phyloP scores from a whole-genome alignment of 768 basidiomycete genomes.

The Suillus subalutaceus region DNA sequence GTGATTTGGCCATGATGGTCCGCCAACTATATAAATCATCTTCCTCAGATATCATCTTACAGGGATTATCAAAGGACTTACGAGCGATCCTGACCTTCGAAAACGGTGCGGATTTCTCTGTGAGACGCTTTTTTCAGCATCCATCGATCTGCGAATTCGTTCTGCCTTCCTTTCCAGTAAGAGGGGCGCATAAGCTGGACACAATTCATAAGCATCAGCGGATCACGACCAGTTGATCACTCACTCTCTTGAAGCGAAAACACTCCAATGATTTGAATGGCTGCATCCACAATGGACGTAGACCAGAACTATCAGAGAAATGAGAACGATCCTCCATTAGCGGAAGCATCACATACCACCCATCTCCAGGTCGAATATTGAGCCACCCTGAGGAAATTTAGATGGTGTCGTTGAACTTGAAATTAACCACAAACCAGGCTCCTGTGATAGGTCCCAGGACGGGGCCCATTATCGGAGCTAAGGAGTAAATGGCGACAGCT shows the following conservation, averaged over 20 bases:
- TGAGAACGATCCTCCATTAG: neutral
- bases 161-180: conserved; percentile 54
- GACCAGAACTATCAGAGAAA: conserved; percentile 58
- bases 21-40: conserved; percentile 44
- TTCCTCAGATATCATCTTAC: neutral
- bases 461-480: conserved; percentile 68
- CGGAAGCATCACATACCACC: conserved; percentile 48
- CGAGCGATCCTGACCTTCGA: conserved; percentile 47
- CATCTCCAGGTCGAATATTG: conserved; percentile 70
- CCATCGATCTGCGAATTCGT: conserved; percentile 45
- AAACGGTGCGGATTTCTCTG: conserved; percentile 50
- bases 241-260: conserved; percentile 66
- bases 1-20: conserved; percentile 50
- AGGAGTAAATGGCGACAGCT: conserved; percentile 64
- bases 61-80: conserved; percentile 29
- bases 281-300: conserved; percentile 57
- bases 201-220: conserved; percentile 13
- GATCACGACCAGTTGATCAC: conserved; percentile 22
- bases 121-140: conserved; percentile 47
- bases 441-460: conserved; percentile 66
- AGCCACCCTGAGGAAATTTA: conserved; percentile 43
- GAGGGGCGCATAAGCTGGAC: conserved; percentile 31
- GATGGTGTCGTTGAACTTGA: neutral
- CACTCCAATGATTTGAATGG: conserved; percentile 57
- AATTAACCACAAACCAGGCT: conserved; percentile 46